Percentiles rank a stretch among this genome's conserved stretches.
These are phyloP conservation scores for Trichoderma atroviride DNA, from an alignment of 2,329 filamentous ascomycete species.

Conservation along the genomic window DNA sequence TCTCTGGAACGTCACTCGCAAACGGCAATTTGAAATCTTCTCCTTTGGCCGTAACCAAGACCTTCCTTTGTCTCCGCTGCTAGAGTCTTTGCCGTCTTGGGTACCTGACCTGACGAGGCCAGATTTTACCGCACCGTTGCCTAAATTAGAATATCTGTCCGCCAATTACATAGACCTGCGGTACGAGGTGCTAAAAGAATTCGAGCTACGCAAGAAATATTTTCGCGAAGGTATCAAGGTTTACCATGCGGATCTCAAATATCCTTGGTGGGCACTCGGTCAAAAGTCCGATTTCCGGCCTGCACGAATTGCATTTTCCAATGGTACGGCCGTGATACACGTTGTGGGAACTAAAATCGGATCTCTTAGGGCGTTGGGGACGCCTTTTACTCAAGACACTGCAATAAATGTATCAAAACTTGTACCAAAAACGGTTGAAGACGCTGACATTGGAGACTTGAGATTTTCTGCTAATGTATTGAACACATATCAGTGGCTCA, in stretches of 20 bases:
- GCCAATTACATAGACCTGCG: neutral
- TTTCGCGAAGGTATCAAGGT: neutral
- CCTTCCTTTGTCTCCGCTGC: neutral
- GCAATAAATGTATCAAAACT: neutral
- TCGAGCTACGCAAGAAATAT: neutral
- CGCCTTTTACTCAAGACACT: neutral
- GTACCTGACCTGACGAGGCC: neutral
- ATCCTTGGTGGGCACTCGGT: neutral
- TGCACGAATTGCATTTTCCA: neutral
- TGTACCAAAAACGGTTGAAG: neutral
- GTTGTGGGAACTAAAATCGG: neutral
- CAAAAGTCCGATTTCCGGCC: neutral
- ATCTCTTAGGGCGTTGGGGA: neutral
- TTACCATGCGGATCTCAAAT: neutral
- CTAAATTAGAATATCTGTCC: neutral
- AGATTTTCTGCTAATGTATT: constrained; percentile 2
- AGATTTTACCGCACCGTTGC: neutral
- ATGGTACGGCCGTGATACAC: neutral
- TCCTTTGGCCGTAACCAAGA: neutral
- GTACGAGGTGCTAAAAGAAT: neutral
- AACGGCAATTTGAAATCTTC: neutral
- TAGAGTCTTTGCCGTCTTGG: neutral
- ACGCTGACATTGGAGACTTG: neutral
- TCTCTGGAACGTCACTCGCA: neutral
- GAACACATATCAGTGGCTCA: neutral